Evolutionary conservation across 2,329 filamentous ascomycete species (phyloP).

Genomic region (Colletotrichum sp.): DNA sequence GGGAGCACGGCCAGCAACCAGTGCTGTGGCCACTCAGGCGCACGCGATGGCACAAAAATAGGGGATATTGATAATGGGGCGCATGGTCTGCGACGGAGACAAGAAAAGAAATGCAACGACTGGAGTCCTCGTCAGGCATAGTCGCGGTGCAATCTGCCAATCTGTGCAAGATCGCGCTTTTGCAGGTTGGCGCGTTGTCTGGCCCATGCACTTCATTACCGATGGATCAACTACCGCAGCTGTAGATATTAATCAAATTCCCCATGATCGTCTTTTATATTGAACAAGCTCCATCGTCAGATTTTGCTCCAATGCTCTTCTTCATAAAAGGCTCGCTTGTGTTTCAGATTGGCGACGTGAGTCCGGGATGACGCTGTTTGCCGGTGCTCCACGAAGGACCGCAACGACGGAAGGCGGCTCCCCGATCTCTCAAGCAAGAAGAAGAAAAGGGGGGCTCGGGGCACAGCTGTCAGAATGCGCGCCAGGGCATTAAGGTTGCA

Average conservation of each 20-base stretch:
- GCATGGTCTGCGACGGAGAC: neutral
- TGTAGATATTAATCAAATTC: slow-evolving; percentile 12
- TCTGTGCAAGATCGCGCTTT: neutral
- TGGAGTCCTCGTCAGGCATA: neutral
- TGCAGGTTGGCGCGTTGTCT: neutral
- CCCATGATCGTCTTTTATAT: slow-evolving; percentile 11
- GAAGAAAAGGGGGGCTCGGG: neutral
- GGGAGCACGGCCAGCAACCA: neutral
- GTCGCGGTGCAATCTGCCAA: slow-evolving; percentile 2
- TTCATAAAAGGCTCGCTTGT: slow-evolving; percentile 3
- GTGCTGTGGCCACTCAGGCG: neutral
- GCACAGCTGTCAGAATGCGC: neutral
- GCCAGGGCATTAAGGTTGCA: neutral
- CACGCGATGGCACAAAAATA: neutral
- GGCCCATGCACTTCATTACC: neutral
- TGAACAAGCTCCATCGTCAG: slow-evolving; percentile 3
- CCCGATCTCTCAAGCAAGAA: slow-evolving; percentile 1
- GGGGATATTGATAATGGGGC: neutral
- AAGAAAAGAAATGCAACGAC: neutral
- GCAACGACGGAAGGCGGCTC: neutral
- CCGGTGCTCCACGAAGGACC: neutral
- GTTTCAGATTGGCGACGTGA: slow-evolving; percentile 18
- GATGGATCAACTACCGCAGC: neutral
- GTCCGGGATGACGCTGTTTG: slow-evolving; percentile 9
- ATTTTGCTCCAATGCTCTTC: slow-evolving; percentile 12